These are phyloP conservation scores for Lentinula boryana DNA, from an alignment of 768 basidiomycete species.

Conservation along the genomic window DNA sequence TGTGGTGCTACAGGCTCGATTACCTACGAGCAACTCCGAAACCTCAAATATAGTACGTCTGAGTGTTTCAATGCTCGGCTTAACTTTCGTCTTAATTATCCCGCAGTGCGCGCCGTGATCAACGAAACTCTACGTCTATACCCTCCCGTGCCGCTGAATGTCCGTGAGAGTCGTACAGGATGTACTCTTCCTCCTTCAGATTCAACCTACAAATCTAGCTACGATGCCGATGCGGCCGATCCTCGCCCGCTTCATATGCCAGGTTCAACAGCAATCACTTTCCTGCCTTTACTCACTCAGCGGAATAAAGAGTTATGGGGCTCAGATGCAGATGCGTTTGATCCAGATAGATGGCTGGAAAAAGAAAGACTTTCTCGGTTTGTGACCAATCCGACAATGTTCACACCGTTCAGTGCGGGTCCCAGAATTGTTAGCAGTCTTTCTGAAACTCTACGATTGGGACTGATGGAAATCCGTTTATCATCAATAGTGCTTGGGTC, in stretches of 20 bases:
- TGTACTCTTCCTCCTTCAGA: conserved; percentile 50
- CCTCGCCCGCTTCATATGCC: conserved; percentile 53
- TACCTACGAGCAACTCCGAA: conserved; percentile 49
- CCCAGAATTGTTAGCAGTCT: conserved; percentile 43
- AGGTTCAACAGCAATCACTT: conserved; percentile 48
- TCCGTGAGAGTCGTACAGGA: conserved; percentile 49
- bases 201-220: conserved; percentile 25
- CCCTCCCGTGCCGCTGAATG: conserved; percentile 73
- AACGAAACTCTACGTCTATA: conserved; percentile 76
- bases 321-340: conserved; percentile 67
- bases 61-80: conserved; percentile 1
- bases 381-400: conserved; percentile 61
- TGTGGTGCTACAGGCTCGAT: conserved; percentile 44
- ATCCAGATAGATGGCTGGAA: conserved; percentile 75
- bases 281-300: conserved; percentile 58
- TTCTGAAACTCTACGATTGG: too few species aligned
- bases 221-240: conserved; percentile 16
- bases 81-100: not conserved
- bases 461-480: not conserved
- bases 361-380: conserved; percentile 42
- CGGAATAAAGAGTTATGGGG: conserved; percentile 70
- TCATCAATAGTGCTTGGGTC: conserved; percentile 51
- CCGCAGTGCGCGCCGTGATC: conserved; percentile 64
- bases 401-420: conserved; percentile 68
- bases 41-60: conserved; percentile 60